phyloP scores from a whole-genome alignment of 306 rosid species.

The Glycine tomentella region DNA sequence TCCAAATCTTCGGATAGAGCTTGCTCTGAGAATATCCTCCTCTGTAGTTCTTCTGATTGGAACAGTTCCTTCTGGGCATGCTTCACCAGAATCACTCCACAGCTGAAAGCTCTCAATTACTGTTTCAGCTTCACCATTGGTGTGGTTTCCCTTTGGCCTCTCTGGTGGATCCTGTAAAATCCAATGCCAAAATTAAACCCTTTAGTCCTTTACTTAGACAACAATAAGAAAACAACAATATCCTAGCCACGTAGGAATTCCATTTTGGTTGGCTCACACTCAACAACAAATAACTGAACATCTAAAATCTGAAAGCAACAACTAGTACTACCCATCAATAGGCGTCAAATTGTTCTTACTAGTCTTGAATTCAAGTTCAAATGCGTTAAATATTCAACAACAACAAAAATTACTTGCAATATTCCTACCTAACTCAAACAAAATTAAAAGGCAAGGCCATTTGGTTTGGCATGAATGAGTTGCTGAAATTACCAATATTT shows the following conservation, averaged over 20 bases:
- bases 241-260: background rate
- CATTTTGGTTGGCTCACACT: background rate
- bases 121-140: constrained; percentile 48
- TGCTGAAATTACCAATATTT: constrained; percentile 72
- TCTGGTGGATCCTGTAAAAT: constrained; percentile 87
- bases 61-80: constrained; percentile 89
- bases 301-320: background rate
- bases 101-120: constrained; percentile 64
- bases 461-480: background rate
- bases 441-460: too few species aligned
- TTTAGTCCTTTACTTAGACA: constrained; percentile 29
- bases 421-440: too few species aligned
- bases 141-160: constrained; percentile 63
- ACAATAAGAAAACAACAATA: background rate
- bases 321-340: too few species aligned
- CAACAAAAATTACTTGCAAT: background rate
- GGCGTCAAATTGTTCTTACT: too few species aligned
- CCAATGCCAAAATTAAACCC: constrained; percentile 23
- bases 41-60: constrained; percentile 87
- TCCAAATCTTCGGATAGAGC: constrained; percentile 73
- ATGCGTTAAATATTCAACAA: too few species aligned
- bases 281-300: constrained; percentile 7
- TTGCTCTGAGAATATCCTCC: constrained; percentile 80
- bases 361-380: too few species aligned
- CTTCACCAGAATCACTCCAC: constrained; percentile 81